Evolutionary conservation across 208 protist species (phyloP).

Genomic region (Wallacemonas sp.): DNA sequence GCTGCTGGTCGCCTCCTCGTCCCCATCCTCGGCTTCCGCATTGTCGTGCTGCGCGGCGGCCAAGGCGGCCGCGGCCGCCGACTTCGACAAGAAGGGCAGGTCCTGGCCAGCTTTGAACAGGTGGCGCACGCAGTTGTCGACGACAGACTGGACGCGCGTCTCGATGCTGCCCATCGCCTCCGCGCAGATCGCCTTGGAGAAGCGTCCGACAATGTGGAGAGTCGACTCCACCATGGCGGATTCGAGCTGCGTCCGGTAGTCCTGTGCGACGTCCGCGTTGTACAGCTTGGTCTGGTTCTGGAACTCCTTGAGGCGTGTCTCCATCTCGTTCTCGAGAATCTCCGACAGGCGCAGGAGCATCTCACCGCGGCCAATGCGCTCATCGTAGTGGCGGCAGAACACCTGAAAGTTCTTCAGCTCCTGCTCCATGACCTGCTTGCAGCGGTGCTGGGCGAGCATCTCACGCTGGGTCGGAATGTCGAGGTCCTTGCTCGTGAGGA

Average conservation of each 20-base stretch:
- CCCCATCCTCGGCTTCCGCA: conserved; percentile 7
- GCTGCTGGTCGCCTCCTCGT: conserved; percentile 1
- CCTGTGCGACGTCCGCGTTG: conserved; percentile 43
- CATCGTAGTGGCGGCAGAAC: conserved; percentile 50
- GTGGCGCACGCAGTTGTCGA: conserved; percentile 59
- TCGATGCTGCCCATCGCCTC: conserved; percentile 58
- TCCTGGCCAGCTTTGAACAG: conserved; percentile 56
- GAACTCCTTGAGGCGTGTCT: conserved; percentile 44
- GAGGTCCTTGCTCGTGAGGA: conserved; percentile 94
- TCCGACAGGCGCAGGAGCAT: conserved; percentile 58
- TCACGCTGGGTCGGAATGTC: conserved; percentile 96
- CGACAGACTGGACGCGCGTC: conserved; percentile 36
- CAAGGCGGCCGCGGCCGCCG: not conserved
- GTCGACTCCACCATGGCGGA: conserved; percentile 49
- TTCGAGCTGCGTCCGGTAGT: conserved; percentile 48
- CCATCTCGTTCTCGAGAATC: conserved; percentile 63
- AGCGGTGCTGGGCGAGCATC: conserved; percentile 95
- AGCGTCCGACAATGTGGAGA: conserved; percentile 51
- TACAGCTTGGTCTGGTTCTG: conserved; percentile 69
- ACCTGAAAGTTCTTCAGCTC: conserved; percentile 52
- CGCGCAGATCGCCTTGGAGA: conserved; percentile 55
- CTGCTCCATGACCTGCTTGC: conserved; percentile 83
- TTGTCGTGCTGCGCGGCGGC: not conserved
- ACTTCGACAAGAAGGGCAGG: conserved; percentile 40
- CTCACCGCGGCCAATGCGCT: conserved; percentile 58